Evolutionary conservation across 116 monocot species (phyloP), one percentile per base, ranked within the genome.

Genomic region (Zostera marina): DNA sequence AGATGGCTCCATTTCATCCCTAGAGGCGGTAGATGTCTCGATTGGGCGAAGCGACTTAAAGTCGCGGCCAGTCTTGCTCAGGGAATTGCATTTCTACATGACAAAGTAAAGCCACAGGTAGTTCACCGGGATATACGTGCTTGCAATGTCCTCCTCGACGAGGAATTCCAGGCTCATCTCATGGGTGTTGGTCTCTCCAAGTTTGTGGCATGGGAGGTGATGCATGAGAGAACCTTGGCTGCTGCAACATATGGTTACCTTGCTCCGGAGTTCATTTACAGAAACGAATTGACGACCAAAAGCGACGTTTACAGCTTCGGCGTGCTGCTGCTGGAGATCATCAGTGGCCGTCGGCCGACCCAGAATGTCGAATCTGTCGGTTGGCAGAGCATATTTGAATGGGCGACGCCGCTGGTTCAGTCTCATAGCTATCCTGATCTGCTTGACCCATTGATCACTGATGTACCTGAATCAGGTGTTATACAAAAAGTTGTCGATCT

Each of bases 21-120:
- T 32, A 70, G 76, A 62, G 93, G 88, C 14, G 93, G 88, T 22
- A 88, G 81, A 63, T 72, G 67, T 70, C 71, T 93, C 60, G 84
- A 88, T 65, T 93, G 93, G 93, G 71, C 66, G 42, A 84, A 88
- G 88, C 74, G 93, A 65, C 84, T 93, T 77, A 81, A 73, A 63
- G 65, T 88, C 66, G 93, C 88, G 13, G 88, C 88, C 21, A 88
- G 88, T 68, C 81, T 93, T 66, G 88, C 93, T 39, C 93, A 93
- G 75, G 93, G 81, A 74, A 93, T 93, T 44, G 93, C 93, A 9
- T 94, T 88, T 46, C 67, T 94, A 16, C 94, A 94, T 65, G 94
- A 94, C 76, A 94, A 94, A 74, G 94, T 94, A 44, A 94, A 94
- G 72, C 94, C 94, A 0, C 94, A 88, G 19, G 94, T 94, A 14